phyloP scores from a whole-genome alignment of 306 rosid species.

The Cicer arietinum region DNA sequence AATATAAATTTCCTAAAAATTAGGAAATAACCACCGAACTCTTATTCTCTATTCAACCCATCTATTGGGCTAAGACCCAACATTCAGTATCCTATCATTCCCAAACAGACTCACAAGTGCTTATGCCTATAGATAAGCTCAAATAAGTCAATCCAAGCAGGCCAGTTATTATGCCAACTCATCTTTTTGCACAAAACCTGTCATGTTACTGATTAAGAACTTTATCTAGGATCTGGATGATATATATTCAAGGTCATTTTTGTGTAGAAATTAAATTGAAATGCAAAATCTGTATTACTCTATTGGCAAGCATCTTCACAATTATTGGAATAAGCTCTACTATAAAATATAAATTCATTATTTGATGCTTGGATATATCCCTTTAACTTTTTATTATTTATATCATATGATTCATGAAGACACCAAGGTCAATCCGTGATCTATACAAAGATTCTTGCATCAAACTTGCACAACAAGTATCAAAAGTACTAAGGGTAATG shows the following conservation, averaged over 20 bases:
- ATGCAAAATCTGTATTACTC: neutral
- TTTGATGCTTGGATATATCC: constrained; percentile 33
- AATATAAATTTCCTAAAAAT: no score
- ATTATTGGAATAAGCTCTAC: constrained; percentile 48
- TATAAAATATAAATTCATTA: constrained; percentile 17
- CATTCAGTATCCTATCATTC: no score
- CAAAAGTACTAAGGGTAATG: constrained; percentile 64
- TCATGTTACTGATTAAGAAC: constrained; percentile 41
- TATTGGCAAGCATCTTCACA: constrained; percentile 9
- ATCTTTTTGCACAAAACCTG: neutral
- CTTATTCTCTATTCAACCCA: no score
- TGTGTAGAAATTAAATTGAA: neutral
- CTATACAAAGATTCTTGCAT: constrained; percentile 79
- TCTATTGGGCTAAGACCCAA: no score
- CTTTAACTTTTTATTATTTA: neutral
- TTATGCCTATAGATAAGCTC: no score
- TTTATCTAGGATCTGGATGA: constrained; percentile 41
- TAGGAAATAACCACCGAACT: no score
- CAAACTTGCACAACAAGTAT: constrained; percentile 68
- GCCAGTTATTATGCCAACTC: neutral
- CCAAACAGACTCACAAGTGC: no score
- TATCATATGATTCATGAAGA: constrained; percentile 47
- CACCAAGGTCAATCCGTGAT: constrained; percentile 66
- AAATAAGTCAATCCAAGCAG: no score
- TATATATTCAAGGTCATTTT: constrained; percentile 41